phyloP scores from a whole-genome alignment of 2,329 filamentous ascomycete species.

The Fusarium coicis region DNA sequence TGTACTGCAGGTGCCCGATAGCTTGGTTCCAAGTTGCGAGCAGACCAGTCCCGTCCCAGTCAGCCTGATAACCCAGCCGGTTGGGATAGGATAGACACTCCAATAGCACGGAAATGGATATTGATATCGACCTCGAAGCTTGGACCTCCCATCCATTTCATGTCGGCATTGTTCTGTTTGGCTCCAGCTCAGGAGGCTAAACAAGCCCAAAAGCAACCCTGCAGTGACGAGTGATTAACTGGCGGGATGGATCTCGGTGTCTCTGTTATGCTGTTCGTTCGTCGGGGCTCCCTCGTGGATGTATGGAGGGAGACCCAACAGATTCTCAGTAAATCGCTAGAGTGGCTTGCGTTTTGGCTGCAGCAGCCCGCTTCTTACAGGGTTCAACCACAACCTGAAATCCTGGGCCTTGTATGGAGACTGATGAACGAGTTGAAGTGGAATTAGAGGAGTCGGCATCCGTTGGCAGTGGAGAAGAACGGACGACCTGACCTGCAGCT shows the following conservation, averaged over 20 bases:
- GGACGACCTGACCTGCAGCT: slow-evolving; percentile 16
- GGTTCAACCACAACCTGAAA: slow-evolving; percentile 33
- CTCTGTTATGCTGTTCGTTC: slow-evolving; percentile 10
- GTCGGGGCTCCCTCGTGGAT: not conserved
- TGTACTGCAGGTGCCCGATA: slow-evolving; percentile 33
- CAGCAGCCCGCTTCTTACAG: slow-evolving; percentile 38
- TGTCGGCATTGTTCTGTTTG: slow-evolving; percentile 25
- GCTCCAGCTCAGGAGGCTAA: not conserved
- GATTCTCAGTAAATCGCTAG: slow-evolving; percentile 20
- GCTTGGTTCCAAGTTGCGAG: slow-evolving; percentile 18
- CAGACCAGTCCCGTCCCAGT: not conserved
- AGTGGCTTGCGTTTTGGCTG: slow-evolving; percentile 38
- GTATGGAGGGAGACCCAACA: slow-evolving; percentile 36
- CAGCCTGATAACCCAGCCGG: slow-evolving; percentile 13
- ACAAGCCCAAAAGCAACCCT: slow-evolving; percentile 29
- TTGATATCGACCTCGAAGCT: slow-evolving; percentile 16
- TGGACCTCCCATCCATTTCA: slow-evolving; percentile 4
- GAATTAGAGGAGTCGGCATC: slow-evolving; percentile 29
- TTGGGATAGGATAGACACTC: not conserved
- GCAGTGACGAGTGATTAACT: slow-evolving; percentile 17
- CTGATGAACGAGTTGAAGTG: not conserved
- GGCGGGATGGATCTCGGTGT: slow-evolving; percentile 9
- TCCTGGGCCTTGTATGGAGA: slow-evolving; percentile 9
- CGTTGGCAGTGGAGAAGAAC: slow-evolving; percentile 27
- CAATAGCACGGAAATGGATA: not conserved